phyloP scores from a whole-genome alignment of 139 green algal genomes.

The Chlamydomonas sphaeroides region DNA sequence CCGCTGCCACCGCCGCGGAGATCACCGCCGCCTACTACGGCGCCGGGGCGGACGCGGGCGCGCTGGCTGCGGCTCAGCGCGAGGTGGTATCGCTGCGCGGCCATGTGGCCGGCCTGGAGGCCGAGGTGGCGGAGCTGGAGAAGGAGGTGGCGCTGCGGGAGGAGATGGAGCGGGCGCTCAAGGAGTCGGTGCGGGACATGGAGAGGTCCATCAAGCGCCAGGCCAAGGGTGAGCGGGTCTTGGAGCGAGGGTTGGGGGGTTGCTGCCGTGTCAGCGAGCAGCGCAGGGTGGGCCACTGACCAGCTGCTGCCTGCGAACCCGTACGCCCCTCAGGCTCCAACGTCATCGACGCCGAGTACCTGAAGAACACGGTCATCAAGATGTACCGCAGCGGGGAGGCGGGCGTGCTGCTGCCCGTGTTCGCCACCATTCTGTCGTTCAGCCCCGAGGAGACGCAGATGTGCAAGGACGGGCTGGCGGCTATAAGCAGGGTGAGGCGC shows the following conservation, averaged over 20 bases:
- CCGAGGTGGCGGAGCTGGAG: conserved; percentile 55
- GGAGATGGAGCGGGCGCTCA: conserved; percentile 69
- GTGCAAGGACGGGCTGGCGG: conserved; percentile 46
- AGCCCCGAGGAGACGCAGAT: conserved; percentile 44
- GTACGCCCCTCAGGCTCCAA: conserved; percentile 22
- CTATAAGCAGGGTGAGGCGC: conserved; percentile 8
- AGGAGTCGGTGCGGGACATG: conserved; percentile 63
- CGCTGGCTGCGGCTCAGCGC: conserved; percentile 22
- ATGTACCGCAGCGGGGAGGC: conserved; percentile 66
- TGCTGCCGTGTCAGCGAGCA: no score
- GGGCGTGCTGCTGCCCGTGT: conserved; percentile 65
- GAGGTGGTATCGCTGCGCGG: conserved; percentile 23
- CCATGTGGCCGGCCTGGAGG: conserved; percentile 20
- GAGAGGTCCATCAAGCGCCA: conserved; percentile 48
- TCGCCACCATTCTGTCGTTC: conserved; percentile 61
- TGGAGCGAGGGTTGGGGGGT: not conserved
- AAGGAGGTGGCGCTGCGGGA: conserved; percentile 54
- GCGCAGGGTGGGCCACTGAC: no score
- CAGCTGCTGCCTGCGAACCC: no score
- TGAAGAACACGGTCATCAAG: conserved; percentile 67
- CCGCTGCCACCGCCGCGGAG: not conserved
- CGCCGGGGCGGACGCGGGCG: not conserved
- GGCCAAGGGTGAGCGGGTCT: conserved; percentile 41
- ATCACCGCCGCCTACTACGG: not conserved
- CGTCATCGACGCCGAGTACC: conserved; percentile 65